phyloP scores from a whole-genome alignment of 2,329 filamentous ascomycete species.

The Huntiella moniliformis region DNA sequence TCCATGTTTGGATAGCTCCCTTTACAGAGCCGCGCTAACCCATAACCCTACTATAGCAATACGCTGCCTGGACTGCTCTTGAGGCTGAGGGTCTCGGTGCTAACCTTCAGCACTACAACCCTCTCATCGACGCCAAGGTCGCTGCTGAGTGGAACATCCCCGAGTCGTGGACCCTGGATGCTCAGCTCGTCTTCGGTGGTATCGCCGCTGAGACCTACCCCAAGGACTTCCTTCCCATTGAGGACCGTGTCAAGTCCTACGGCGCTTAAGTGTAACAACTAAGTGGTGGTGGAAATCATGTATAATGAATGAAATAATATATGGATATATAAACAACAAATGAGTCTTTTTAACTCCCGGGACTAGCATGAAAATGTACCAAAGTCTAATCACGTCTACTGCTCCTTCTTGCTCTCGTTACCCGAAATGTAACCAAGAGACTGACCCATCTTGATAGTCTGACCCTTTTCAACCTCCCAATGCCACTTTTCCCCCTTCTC shows the following conservation, averaged over 20 bases:
- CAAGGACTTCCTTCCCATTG: conserved; percentile 46
- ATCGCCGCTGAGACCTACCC: conserved; percentile 34
- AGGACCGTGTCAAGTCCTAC: conserved; percentile 48
- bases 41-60: conserved; percentile 32
- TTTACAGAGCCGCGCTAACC: neutral
- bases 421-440: conserved; percentile 54
- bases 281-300: no score
- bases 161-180: conserved; percentile 53
- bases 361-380: no score
- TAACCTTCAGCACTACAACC: conserved; percentile 90
- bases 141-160: conserved; percentile 51
- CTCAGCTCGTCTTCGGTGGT: conserved; percentile 71
- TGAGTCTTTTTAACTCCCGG: no score
- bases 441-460: conserved; percentile 77
- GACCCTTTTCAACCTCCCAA: conserved; percentile 76
- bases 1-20: neutral
- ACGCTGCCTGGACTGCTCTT: conserved; percentile 60
- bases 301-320: no score
- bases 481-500: conserved; percentile 32
- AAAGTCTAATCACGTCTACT: neutral
- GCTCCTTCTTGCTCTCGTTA: neutral
- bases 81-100: conserved; percentile 70
- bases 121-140: conserved; percentile 58
- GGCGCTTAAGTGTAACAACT: conserved; percentile 24
- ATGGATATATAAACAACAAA: no score